Evolutionary conservation across 805 yeast genomes (phyloP), one percentile per base, ranked within the genome.

Genomic region (Ogataea ganodermae): DNA sequence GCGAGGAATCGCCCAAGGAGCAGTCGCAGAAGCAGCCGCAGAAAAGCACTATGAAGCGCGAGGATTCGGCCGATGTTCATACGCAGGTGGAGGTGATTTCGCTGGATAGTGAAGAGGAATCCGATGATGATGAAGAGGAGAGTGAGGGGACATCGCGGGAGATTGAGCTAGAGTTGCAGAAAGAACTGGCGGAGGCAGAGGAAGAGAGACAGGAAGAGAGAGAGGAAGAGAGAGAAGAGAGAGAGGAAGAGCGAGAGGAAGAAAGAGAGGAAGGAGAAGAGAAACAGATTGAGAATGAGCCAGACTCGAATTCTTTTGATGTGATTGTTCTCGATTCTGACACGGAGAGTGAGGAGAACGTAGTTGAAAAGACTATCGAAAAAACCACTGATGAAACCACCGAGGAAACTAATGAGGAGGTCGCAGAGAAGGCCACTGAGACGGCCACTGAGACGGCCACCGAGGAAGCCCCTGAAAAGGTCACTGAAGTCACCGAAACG

Each of bases 241-340:
- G 10, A 10, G 27, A 7, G 27, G 27, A 24, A 24, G 6, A 7
- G 6, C 27, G 27, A 24, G 27, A 24, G 6, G 27, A 24, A 24
- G 10, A 24, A 24, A 24, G 27, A 10, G 27, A 24, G 22, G 33
- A n/a, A 6, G 22, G 14, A 26, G 42, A 12, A 27, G 31, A 27
- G 31, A 27, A 27, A 12, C 5, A 27, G 10, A 14, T 5, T 17
- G 36, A 8, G 5, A 18, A 32, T 32, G 22, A 32, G 14, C 13
- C 44, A 37, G n/a, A 5, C 9, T 17, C 13, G 30, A 7, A 6
- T 10, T 10, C 20, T 17, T 18, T 27, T 10, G 41, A 39, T 21
- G 32, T 35, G 23, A 49, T 49, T 30, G 44, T 41, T 32, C 35
- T 46, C 42, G 49, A 46, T 12, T 41, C 49, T 12, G 49, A 42